Evolutionary conservation across 495 filamentous ascomycete genomes (phyloP), one percentile per base, ranked within the genome.

Genomic region (Aspergillus coremiiformis): DNA sequence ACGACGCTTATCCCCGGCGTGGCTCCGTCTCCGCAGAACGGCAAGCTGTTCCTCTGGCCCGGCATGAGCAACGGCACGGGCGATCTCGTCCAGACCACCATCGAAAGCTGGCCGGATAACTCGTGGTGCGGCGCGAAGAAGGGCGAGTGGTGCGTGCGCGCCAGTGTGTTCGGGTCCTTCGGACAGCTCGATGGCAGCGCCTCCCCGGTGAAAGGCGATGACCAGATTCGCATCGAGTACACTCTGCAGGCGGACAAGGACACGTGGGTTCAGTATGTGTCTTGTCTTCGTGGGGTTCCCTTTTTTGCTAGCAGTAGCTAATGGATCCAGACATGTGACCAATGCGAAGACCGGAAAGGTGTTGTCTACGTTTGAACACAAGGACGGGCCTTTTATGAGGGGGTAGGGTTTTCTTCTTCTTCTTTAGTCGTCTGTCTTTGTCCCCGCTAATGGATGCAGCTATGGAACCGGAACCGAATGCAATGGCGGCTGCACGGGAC

Each of bases 41-140:
- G 69, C 6, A 60, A 55, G 19, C 57, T 74, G 0, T 74, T 71
- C 59, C 59, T 73, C 22, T 73, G 70, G 70, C 70, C 68, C 14
- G 70, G 69, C 0, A 74, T 74, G 69, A 70, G 66, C 56, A 74
- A 74, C 49, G 65, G 69, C 29, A 74, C 71, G 1, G 69, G 71
- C 4, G 71, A 74, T 46, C 51, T 74, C 15, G 55, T 72, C 51
- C 68, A 74, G 58, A 66, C 67, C 1, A 69, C 66, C 17, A 57
- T 69, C 0, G 65, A 70, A 35, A 64, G 62, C 52, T 68, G 66
- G 66, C 46, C 55, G 5, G 54, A 52, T 44, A 70, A 70, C 50
- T 44, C 51, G 24, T 70, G 66, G 67, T 70, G 67, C 44, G 67
- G 66, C 33, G 64, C 66, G n/a, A 51, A 39, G 5, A 49, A 55